phyloP scores from a whole-genome alignment of 495 filamentous ascomycete species.

The Zalerion maritima region DNA sequence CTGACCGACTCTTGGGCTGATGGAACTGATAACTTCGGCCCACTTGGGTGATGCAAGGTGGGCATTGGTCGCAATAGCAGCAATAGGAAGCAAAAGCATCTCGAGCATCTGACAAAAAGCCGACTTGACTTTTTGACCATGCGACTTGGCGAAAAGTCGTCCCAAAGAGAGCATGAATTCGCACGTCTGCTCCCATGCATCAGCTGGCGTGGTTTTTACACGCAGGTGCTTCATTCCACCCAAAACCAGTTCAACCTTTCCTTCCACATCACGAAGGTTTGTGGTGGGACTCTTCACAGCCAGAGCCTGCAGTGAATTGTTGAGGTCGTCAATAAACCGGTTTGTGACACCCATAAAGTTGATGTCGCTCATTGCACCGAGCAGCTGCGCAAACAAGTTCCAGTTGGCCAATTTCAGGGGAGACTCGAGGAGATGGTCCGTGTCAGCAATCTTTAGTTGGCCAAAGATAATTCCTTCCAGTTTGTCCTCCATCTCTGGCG shows the following conservation, averaged over 20 bases:
- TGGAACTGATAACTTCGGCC: conserved; percentile 64
- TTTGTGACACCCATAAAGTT: conserved; percentile 74
- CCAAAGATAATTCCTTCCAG: conserved; percentile 90
- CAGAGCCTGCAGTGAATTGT: conserved; percentile 57
- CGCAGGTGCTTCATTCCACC: conserved; percentile 82
- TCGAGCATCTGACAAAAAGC: conserved; percentile 87
- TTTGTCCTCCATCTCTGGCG: conserved; percentile 74
- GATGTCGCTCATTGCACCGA: conserved; percentile 88
- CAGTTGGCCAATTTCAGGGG: conserved; percentile 82
- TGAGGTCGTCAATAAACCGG: conserved; percentile 68
- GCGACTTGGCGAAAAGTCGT: conserved; percentile 65
- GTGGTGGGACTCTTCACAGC: conserved; percentile 41
- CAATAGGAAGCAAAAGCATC: conserved; percentile 75
- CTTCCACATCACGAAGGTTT: conserved; percentile 52
- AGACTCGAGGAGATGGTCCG: conserved; percentile 62
- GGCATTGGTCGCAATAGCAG: conserved; percentile 53
- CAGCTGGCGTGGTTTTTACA: conserved; percentile 53
- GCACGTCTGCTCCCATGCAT: conserved; percentile 73
- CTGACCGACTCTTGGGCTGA: conserved; percentile 59
- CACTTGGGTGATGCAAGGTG: conserved; percentile 69
- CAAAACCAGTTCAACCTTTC: conserved; percentile 68
- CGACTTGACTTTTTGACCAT: conserved; percentile 78
- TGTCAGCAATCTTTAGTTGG: conserved; percentile 76
- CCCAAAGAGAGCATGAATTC: conserved; percentile 72
- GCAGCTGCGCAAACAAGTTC: conserved; percentile 78